phyloP scores from a whole-genome alignment of 306 rosid genomes.

The Quillaja saponaria region DNA sequence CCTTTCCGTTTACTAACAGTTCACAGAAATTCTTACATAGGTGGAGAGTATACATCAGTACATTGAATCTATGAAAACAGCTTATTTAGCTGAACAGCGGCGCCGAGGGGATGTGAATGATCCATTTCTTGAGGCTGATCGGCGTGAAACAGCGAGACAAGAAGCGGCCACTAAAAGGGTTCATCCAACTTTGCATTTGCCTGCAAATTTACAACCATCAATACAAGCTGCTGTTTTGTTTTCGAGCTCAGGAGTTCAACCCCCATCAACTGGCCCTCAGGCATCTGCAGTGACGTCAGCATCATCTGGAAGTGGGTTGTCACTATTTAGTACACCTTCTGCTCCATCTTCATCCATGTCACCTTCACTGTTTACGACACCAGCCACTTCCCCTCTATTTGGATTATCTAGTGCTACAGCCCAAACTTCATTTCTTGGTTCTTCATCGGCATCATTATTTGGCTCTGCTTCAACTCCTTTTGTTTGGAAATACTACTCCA shows the following conservation, averaged over 20 bases:
- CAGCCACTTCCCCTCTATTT: slow-evolving; percentile 67
- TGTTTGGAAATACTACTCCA: slow-evolving; percentile 51
- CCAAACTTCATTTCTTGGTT: slow-evolving; percentile 59
- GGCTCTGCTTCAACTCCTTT: slow-evolving; percentile 61
- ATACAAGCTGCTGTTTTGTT: slow-evolving; percentile 82
- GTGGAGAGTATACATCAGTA: slow-evolving; percentile 94
- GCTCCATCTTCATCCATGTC: slow-evolving; percentile 61
- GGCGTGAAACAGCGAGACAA: slow-evolving; percentile 93
- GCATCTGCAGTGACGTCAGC: slow-evolving; percentile 52
- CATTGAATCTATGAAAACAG: slow-evolving; percentile 87
- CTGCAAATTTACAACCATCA: slow-evolving; percentile 77
- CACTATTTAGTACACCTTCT: slow-evolving; percentile 70
- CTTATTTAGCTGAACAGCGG: slow-evolving; percentile 87
- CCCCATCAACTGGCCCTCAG: slow-evolving; percentile 47
- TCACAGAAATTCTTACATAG: slow-evolving; percentile 45
- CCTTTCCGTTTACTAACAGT: slow-evolving; percentile 29
- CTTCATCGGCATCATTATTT: slow-evolving; percentile 61
- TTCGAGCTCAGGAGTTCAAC: slow-evolving; percentile 70
- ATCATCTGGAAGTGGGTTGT: slow-evolving; percentile 73
- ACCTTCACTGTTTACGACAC: slow-evolving; percentile 72
- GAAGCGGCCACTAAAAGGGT: slow-evolving; percentile 92
- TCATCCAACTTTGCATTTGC: slow-evolving; percentile 87
- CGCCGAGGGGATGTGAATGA: slow-evolving; percentile 76
- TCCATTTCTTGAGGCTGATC: slow-evolving; percentile 95
- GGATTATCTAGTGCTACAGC: slow-evolving; percentile 64